Percentiles rank a stretch among this genome's conserved stretches.
These are phyloP conservation scores for Ophiostoma perfectum DNA, from an alignment of 2,329 filamentous ascomycete species.

Conservation along the genomic window DNA sequence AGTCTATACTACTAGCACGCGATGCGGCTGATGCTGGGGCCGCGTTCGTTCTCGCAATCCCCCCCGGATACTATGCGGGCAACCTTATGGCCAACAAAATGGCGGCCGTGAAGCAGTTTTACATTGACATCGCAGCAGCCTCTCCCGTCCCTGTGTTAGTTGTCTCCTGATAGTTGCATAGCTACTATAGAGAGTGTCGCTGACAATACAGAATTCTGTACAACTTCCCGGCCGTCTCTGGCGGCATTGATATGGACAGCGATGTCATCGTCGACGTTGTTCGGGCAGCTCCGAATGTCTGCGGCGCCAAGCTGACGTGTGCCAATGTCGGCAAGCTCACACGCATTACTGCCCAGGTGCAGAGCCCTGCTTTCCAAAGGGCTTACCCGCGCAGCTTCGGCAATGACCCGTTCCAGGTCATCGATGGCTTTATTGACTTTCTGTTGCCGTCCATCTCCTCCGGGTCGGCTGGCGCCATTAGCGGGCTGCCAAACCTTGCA, in stretches of 20 bases:
- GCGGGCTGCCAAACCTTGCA: conserved; percentile 22
- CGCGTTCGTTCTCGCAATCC: conserved; percentile 36
- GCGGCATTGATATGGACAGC: conserved; percentile 28
- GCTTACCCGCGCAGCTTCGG: conserved; percentile 21
- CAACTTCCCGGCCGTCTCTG: conserved; percentile 28
- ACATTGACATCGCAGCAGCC: conserved; percentile 26
- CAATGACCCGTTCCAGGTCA: conserved; percentile 24
- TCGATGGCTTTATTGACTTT: conserved; percentile 32
- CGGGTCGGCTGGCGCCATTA: conserved; percentile 25
- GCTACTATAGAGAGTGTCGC: background rate
- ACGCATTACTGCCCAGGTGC: conserved; percentile 25
- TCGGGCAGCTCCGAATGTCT: conserved; percentile 27
- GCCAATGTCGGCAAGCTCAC: conserved; percentile 28
- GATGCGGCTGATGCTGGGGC: conserved; percentile 38
- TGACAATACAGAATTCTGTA: conserved; percentile 26
- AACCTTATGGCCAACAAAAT: conserved; percentile 30
- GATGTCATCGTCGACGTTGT: conserved; percentile 27
- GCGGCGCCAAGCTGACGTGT: conserved; percentile 28
- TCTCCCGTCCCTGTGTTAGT: conserved; percentile 28
- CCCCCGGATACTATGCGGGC: conserved; percentile 40
- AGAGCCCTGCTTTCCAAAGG: conserved; percentile 9
- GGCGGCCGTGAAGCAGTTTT: conserved; percentile 27
- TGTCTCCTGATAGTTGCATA: background rate
- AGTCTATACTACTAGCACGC: conserved; percentile 35
- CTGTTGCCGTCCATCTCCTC: conserved; percentile 29